Percentiles rank a stretch among this genome's conserved stretches.
These are phyloP conservation scores for Populus pruinosa DNA, from an alignment of 345 rosid genomes.

Conservation along the genomic window DNA sequence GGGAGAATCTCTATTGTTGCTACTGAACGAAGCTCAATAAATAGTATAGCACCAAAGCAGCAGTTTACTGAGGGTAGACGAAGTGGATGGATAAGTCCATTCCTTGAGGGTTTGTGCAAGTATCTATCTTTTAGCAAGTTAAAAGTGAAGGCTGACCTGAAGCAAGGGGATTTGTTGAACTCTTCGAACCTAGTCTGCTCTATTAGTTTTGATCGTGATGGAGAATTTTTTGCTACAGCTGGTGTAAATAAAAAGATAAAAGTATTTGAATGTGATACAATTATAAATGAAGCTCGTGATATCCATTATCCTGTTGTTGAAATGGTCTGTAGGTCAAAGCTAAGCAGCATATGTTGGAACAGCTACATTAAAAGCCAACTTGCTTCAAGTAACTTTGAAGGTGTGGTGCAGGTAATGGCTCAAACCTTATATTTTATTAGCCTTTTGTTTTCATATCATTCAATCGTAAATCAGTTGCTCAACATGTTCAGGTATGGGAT, in stretches of 20 bases:
- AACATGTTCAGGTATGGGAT: constrained; percentile 74
- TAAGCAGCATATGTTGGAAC: constrained; percentile 92
- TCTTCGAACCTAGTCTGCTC: constrained; percentile 89
- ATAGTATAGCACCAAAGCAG: constrained; percentile 51
- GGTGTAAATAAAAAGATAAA: constrained; percentile 94
- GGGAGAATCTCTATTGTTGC: constrained; percentile 66
- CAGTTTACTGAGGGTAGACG: constrained; percentile 36
- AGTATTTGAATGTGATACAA: constrained; percentile 75
- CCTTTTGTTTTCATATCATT: neutral
- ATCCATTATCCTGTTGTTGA: constrained; percentile 93
- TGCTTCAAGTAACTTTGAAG: constrained; percentile 98
- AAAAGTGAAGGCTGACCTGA: constrained; percentile 82
- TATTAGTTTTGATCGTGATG: constrained; percentile 84
- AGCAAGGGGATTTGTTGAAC: constrained; percentile 86
- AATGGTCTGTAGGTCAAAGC: constrained; percentile 73
- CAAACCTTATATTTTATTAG: neutral
- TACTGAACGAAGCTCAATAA: constrained; percentile 78
- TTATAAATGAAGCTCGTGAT: constrained; percentile 62
- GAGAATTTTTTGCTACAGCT: constrained; percentile 90
- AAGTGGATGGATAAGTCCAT: constrained; percentile 88
- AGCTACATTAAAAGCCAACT: constrained; percentile 86
- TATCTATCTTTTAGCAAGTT: constrained; percentile 77
- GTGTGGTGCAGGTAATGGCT: constrained; percentile 77
- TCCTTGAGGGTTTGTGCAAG: constrained; percentile 93
- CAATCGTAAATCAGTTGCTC: constrained; percentile 10